Percentiles rank a stretch among this genome's conserved stretches.
Evolutionary conservation across 2,329 filamentous ascomycete species (phyloP).

Genomic region (Fonsecaea nubica): DNA sequence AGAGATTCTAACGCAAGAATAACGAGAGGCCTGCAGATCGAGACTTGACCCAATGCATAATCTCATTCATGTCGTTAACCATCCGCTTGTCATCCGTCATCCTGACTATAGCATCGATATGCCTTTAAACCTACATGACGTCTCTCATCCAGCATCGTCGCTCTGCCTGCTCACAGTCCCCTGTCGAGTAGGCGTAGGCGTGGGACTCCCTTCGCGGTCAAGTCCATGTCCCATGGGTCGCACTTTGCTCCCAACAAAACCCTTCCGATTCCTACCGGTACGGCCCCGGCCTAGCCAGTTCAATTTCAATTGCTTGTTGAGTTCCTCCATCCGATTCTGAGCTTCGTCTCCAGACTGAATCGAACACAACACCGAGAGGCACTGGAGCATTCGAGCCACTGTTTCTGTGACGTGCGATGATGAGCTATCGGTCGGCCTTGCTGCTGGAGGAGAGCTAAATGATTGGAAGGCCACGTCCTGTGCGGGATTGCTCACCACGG

Average conservation of each 20-base stretch:
- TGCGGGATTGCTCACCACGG: conserved; percentile 50
- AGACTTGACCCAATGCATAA: neutral
- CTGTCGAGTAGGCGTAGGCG: conserved; percentile 41
- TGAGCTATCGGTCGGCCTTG: conserved; percentile 55
- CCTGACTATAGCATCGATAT: conserved; percentile 10
- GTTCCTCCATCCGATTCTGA: conserved; percentile 78
- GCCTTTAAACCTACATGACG: neutral
- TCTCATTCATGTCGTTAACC: conserved; percentile 2
- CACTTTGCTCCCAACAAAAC: conserved; percentile 77
- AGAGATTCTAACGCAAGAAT: neutral
- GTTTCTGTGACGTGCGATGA: conserved; percentile 85
- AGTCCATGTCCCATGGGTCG: conserved; percentile 33
- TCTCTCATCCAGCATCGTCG: conserved; percentile 26
- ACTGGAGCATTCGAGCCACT: conserved; percentile 94
- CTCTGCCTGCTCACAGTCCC: conserved; percentile 39
- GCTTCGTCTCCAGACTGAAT: conserved; percentile 74
- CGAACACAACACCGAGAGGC: conserved; percentile 85
- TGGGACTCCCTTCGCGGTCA: conserved; percentile 41
- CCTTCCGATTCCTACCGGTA: conserved; percentile 85
- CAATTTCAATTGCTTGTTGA: conserved; percentile 87
- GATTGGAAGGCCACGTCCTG: conserved; percentile 53
- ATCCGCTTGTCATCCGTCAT: conserved; percentile 9
- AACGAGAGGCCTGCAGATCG: conserved; percentile 1
- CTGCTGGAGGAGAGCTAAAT: conserved; percentile 47
- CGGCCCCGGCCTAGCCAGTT: conserved; percentile 94